phyloP scores from a whole-genome alignment of 1,284 basidiomycete genomes.

The Thecaphora thlaspeos region DNA sequence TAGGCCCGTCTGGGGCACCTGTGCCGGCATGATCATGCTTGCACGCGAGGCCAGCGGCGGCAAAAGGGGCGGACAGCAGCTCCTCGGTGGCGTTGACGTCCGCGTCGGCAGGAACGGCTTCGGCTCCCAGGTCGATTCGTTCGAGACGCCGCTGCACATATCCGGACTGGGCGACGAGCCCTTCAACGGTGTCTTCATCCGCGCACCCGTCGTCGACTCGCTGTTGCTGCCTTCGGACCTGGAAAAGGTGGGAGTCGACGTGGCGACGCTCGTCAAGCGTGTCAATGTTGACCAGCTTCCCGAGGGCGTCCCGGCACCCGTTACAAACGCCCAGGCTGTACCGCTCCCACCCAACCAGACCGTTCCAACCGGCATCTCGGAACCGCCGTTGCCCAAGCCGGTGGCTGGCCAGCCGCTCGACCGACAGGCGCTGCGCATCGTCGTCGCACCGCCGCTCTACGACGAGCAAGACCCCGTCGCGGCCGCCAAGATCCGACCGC shows the following conservation, averaged over 20 bases:
- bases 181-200: constrained; percentile 89
- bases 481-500: constrained; percentile 28
- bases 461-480: constrained; percentile 12
- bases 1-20: constrained; percentile 88
- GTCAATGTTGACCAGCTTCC: constrained; percentile 10
- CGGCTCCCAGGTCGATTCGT: constrained; percentile 75
- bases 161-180: constrained; percentile 67
- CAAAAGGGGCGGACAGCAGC: constrained; percentile 83
- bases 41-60: constrained; percentile 64
- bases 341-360: constrained; percentile 10
- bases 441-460: constrained; percentile 41
- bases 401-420: constrained; percentile 3
- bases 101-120: constrained; percentile 76
- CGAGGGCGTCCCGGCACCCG: constrained; percentile 5
- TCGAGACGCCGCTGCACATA: constrained; percentile 75
- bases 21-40: constrained; percentile 91
- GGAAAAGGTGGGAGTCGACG: constrained; percentile 25
- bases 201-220: constrained; percentile 71
- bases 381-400: constrained; percentile 9
- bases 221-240: constrained; percentile 32
- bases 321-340: constrained; percentile 9
- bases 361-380: constrained; percentile 6
- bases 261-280: constrained; percentile 24
- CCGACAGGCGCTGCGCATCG: constrained; percentile 16
- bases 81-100: constrained; percentile 78